phyloP scores from a whole-genome alignment of 2,329 filamentous ascomycete genomes.

The Exophiala sideris region DNA sequence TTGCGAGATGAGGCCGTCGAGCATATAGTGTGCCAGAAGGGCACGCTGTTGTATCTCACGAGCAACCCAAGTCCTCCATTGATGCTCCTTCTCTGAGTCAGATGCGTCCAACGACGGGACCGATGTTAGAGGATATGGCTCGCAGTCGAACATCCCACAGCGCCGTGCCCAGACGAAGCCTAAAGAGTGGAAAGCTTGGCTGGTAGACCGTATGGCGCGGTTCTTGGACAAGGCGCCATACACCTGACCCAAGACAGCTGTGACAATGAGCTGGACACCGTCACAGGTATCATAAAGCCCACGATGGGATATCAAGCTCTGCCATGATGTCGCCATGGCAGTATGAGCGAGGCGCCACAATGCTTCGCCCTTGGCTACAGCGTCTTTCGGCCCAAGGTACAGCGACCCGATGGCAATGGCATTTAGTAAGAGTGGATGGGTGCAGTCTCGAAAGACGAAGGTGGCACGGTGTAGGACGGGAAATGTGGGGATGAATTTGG shows the following conservation, averaged over 20 bases:
- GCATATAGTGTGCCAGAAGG: constrained; percentile 43
- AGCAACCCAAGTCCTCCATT: constrained; percentile 44
- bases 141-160: constrained; percentile 42
- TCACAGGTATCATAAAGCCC: constrained; percentile 44
- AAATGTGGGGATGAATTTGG: constrained; percentile 46
- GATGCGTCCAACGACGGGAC: constrained; percentile 36
- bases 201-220: constrained; percentile 41
- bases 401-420: constrained; percentile 47
- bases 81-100: constrained; percentile 36
- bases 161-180: constrained; percentile 47
- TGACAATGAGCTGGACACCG: constrained; percentile 44
- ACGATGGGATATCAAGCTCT: constrained; percentile 42
- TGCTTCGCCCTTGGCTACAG: constrained; percentile 44
- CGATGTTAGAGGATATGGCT: constrained; percentile 33
- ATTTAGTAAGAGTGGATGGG: constrained; percentile 43
- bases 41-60: constrained; percentile 46
- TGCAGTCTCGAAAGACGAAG: constrained; percentile 45
- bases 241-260: constrained; percentile 42
- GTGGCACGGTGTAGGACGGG: constrained; percentile 45
- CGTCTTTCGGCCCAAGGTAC: constrained; percentile 44
- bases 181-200: constrained; percentile 44
- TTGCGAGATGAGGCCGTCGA: constrained; percentile 45
- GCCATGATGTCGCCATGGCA: constrained; percentile 47
- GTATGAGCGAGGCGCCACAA: constrained; percentile 46
- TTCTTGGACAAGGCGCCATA: constrained; percentile 46